Base-by-base conservation (phyloP, 352 stramenopile species). In the Phytophthora syringae region DNA sequence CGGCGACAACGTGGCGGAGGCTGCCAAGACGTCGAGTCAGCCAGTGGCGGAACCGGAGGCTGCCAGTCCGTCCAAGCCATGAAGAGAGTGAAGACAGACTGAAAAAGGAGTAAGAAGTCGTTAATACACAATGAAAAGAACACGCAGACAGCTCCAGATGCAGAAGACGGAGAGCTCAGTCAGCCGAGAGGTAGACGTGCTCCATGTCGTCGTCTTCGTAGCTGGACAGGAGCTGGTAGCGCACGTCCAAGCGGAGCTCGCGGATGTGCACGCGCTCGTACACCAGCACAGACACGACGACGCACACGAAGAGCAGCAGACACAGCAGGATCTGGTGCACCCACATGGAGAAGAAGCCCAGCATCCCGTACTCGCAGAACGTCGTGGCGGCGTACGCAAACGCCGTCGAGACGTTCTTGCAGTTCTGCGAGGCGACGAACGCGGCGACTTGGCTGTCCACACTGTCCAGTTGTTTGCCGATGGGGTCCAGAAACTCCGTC, bases 291-390 rank as follows among this genome's bases (percentile, higher is more conserved):
- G 81, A 82, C 36, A 84, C 77, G 39, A 93, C 54, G 45, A 93
- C 76, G 64, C 79, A 81, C 47, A 91, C 76, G 59, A 93, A 92
- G 3, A 94, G 67, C 28, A 91, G 75, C n/a, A 90, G 49, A 50
- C 86, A 94, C 11, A 94, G 59, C 52, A 92, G 53, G 32, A 94
- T 82, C 75, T 94, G 86, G 57, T 94, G 86, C 47, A 90, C 77
- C 86, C 86, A 94, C 82, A 94, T 89, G 13, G 84, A 91, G 52
- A 92, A 91, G 60, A 94, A 88, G 21, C 86, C 86, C 39, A 93
- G 70, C 62, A 94, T 89, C 49, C 86, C 84, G 65, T 86, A 93
- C 70, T 89, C 86, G 62, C 86, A 94, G 66, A 84, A 92, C 40
- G 78, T 74, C 32, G 72, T 68, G 24, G 84, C 66, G 7, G 83